These are phyloP conservation scores for Przewalskia tangutica DNA, from an alignment of 257 asterid genomes.

Conservation along the genomic window DNA sequence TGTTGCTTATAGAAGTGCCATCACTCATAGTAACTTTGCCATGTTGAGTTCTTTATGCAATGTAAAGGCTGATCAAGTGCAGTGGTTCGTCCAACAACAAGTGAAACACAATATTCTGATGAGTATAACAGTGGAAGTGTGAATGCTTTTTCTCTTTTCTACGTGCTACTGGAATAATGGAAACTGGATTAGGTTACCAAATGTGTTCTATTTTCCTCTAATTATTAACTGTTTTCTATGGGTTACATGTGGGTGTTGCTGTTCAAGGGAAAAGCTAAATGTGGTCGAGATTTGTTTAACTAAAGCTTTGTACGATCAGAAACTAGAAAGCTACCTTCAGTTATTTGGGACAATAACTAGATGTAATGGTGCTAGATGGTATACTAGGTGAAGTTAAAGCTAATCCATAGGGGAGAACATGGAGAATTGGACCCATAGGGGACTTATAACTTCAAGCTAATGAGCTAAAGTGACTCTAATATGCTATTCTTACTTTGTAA, in stretches of 20 bases:
- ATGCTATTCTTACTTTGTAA: conserved; percentile 12
- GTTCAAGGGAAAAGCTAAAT: not conserved
- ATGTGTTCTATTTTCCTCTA: not conserved
- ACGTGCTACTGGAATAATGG: not conserved
- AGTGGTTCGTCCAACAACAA: not conserved
- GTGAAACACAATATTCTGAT: not conserved
- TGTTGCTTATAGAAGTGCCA: not conserved
- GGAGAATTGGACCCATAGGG: not conserved
- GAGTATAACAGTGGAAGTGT: not conserved
- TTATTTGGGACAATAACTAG: not conserved
- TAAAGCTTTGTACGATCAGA: not conserved
- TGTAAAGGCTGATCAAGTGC: not conserved
- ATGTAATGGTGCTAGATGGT: not conserved
- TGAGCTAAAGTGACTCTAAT: not conserved
- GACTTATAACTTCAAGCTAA: not conserved
- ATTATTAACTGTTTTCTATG: no score
- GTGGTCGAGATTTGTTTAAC: not conserved
- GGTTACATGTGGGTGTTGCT: not conserved
- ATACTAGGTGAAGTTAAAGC: not conserved
- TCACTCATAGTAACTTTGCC: not conserved
- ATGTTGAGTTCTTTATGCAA: conserved; percentile 1
- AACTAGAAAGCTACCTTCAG: not conserved
- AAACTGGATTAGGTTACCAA: not conserved
- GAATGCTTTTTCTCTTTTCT: not conserved
- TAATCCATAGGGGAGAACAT: not conserved